Evolutionary conservation across 306 rosid species (phyloP).

Genomic region (Mimosa bimucronata): DNA sequence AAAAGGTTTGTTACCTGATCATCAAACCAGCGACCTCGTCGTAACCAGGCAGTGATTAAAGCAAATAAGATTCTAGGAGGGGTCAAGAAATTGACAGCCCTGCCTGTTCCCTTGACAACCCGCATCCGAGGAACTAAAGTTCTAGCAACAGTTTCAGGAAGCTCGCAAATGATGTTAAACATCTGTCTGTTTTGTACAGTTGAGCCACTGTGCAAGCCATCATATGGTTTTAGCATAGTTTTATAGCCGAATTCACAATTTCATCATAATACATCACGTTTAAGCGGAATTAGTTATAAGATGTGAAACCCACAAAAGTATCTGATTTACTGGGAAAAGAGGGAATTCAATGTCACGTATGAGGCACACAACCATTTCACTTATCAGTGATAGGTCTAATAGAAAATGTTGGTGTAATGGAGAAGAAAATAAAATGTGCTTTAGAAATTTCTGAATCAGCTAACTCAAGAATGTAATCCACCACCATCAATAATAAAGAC

Average conservation of each 20-base stretch:
- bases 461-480: background rate
- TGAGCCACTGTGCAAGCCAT: constrained; percentile 68
- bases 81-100: constrained; percentile 86
- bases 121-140: constrained; percentile 93
- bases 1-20: constrained; percentile 59
- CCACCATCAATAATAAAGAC: constrained; percentile 13
- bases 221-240: constrained; percentile 23
- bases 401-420: constrained; percentile 18
- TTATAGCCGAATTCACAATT: background rate
- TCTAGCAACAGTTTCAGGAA: constrained; percentile 96
- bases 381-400: background rate
- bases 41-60: constrained; percentile 87
- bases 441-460: background rate
- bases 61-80: constrained; percentile 96
- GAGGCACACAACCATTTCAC: background rate
- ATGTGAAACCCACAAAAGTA: constrained; percentile 9
- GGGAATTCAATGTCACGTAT: background rate
- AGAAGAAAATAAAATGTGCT: background rate
- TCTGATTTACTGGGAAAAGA: background rate
- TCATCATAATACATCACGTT: background rate
- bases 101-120: constrained; percentile 89
- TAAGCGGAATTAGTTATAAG: background rate
- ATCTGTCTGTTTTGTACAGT: constrained; percentile 76
- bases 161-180: constrained; percentile 94
- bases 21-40: constrained; percentile 95